Evolutionary conservation across 2,329 filamentous ascomycete genomes (phyloP).

Genomic region (Neonectria magnoliae): DNA sequence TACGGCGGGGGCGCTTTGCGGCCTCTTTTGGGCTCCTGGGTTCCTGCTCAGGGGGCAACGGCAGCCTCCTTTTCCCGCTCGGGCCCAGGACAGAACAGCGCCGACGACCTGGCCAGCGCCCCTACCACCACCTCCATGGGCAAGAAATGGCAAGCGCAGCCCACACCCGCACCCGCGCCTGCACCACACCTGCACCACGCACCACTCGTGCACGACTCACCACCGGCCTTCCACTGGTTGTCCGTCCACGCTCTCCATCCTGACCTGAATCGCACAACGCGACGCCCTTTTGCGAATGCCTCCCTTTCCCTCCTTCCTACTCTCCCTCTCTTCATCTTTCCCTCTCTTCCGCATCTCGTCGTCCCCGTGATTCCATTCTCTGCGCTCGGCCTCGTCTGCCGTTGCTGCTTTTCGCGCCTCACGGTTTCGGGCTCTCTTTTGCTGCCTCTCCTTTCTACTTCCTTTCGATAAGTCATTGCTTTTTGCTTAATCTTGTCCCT

Average conservation of each 20-base stretch:
- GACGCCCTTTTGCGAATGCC: slow-evolving; percentile 31
- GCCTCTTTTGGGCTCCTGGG: slow-evolving; percentile 1
- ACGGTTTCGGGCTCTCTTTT: slow-evolving; percentile 23
- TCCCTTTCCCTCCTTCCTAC: slow-evolving; percentile 26
- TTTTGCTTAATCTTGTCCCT: slow-evolving; percentile 27
- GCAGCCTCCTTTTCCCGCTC: slow-evolving; percentile 25
- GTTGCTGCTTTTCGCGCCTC: slow-evolving; percentile 23
- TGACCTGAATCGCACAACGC: slow-evolving; percentile 32
- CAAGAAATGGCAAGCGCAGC: background rate
- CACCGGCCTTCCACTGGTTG: slow-evolving; percentile 15
- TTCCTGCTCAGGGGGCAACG: slow-evolving; percentile 12
- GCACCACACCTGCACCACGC: slow-evolving; percentile 28
- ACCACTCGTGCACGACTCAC: slow-evolving; percentile 2
- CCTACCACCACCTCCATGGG: slow-evolving; percentile 15
- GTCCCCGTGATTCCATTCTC: slow-evolving; percentile 16
- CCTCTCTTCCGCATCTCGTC: slow-evolving; percentile 15
- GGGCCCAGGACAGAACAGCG: slow-evolving; percentile 17
- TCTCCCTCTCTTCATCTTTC: slow-evolving; percentile 26
- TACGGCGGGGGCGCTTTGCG: slow-evolving; percentile 7
- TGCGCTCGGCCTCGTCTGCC: slow-evolving; percentile 26
- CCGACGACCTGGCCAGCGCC: slow-evolving; percentile 7
- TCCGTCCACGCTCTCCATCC: slow-evolving; percentile 21
- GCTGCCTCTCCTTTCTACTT: slow-evolving; percentile 33
- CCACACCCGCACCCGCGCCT: slow-evolving; percentile 30
- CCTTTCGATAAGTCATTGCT: slow-evolving; percentile 32